Evolutionary conservation across 1,284 basidiomycete genomes (phyloP).

Genomic region (Tranzscheliella williamsii): DNA sequence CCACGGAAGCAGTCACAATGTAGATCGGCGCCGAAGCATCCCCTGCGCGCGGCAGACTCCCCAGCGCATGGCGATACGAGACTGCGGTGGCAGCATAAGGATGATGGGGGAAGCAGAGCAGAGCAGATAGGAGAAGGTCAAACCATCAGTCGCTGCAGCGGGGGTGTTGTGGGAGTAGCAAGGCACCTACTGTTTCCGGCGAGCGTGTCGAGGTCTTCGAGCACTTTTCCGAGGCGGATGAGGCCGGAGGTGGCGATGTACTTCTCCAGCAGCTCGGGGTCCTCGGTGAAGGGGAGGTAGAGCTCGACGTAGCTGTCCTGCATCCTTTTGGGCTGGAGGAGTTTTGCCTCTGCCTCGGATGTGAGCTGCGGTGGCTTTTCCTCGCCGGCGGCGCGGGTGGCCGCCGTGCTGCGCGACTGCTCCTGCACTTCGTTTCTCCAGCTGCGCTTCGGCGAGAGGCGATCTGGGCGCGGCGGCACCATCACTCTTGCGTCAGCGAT

Average conservation of each 20-base stretch:
- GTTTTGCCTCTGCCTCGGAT: constrained; percentile 15
- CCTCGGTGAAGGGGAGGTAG: constrained; percentile 56
- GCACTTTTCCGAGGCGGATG: constrained; percentile 61
- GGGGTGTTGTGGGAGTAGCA: not conserved
- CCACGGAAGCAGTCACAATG: constrained; percentile 62
- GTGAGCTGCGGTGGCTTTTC: not conserved
- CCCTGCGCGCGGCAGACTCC: constrained; percentile 49
- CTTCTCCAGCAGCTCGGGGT: constrained; percentile 53
- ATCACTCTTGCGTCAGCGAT: no score
- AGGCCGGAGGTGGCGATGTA: constrained; percentile 60
- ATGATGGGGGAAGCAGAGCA: no score
- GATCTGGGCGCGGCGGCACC: constrained; percentile 15
- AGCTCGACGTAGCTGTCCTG: constrained; percentile 59
- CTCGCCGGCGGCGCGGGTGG: not conserved
- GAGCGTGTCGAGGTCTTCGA: constrained; percentile 61
- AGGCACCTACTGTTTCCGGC: constrained; percentile 47
- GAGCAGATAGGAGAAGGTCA: no score
- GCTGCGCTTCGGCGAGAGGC: constrained; percentile 32
- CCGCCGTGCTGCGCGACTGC: constrained; percentile 4
- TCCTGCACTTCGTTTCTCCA: constrained; percentile 40
- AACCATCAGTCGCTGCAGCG: no score
- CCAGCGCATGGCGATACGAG: constrained; percentile 60
- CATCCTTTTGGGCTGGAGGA: constrained; percentile 51
- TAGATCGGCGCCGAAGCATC: constrained; percentile 54
- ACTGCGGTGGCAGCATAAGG: constrained; percentile 16